Evolutionary conservation across 1,284 basidiomycete genomes (phyloP), one percentile per base, ranked within the genome.

Genomic region (Apiotrichum brassicae): DNA sequence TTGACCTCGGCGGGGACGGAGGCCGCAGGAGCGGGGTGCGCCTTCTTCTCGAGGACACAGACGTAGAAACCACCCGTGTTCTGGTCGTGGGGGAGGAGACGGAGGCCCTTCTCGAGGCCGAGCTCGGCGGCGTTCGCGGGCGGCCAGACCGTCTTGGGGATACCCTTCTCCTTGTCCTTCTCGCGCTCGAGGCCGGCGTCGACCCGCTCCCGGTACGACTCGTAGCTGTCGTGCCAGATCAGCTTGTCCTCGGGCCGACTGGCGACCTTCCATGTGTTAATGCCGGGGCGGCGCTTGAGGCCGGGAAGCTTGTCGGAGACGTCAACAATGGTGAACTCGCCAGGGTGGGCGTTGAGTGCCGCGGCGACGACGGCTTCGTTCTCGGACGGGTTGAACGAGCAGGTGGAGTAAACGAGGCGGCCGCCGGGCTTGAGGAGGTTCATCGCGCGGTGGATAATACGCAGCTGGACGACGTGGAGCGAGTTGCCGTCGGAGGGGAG

Each of bases 31-130:
- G 35, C 32, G 7, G 51, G 48, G n/a, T 37, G 32, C 4, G 41
- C 58, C 39, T 62, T 63, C 62, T 78, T 79, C 63, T 91, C 82
- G 30, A 99, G 75, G 0, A 97, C 85, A 16, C 91, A 89, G 23
- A 99, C 84, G 64, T 97, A 99, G 76, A 99, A 99, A 0, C 91
- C 95, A 12, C 95, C 95, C 0, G 93, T 92, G 70, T 99, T 87
- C 75, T 98, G 94, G 37, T 95, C 76, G 69, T 98, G 93, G 3
- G 95, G 93, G 64, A 97, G 90, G 56, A 95, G 82, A 39, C 93
- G 81, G 67, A 95, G 74, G 60, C 86, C 87, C 55, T 82, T 77
- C 19, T 83, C 77, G 34, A 95, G 73, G 50, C 82, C 75, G 24
- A 88, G 68, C 23, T 75, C 71, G 22, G 76, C 76, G 1, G 75